Evolutionary conservation across 2,329 filamentous ascomycete genomes (phyloP).

Genomic region (Aspergillus sp.): DNA sequence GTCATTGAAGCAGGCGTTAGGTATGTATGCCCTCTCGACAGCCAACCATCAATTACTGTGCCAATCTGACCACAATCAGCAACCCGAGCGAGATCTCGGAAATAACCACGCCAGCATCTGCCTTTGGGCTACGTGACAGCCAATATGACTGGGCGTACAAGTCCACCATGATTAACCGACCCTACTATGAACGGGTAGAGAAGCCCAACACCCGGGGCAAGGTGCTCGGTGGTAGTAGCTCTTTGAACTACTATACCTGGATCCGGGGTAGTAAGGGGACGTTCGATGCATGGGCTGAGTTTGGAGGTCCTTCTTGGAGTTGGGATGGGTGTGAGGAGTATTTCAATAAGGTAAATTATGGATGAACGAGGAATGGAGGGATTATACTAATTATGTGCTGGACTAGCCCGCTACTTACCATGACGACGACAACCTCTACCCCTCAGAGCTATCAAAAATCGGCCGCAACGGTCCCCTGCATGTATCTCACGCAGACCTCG

Average conservation of each 20-base stretch:
- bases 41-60: background rate
- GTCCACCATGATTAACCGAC: background rate
- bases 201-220: constrained; percentile 2
- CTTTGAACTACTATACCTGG: constrained; percentile 4
- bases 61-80: background rate
- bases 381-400: too few species aligned
- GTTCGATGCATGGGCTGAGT: constrained; percentile 1
- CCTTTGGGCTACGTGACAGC: constrained; percentile 1
- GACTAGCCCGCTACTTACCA: constrained; percentile 1
- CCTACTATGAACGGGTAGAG: constrained; percentile 1
- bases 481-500: constrained; percentile 1
- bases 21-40: background rate
- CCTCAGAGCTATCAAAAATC: background rate
- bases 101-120: background rate
- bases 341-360: background rate
- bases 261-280: background rate
- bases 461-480: constrained; percentile 2
- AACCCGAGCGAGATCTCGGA: background rate
- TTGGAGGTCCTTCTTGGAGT: background rate
- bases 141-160: constrained; percentile 3
- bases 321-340: constrained; percentile 3
- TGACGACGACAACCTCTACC: background rate
- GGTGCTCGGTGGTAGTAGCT: background rate
- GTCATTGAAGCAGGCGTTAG: constrained; percentile 3
- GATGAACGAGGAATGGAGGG: background rate